Evolutionary conservation across 2,329 filamentous ascomycete species (phyloP), one percentile per base, ranked within the genome.

Genomic region (Ophiosphaerella narmari): DNA sequence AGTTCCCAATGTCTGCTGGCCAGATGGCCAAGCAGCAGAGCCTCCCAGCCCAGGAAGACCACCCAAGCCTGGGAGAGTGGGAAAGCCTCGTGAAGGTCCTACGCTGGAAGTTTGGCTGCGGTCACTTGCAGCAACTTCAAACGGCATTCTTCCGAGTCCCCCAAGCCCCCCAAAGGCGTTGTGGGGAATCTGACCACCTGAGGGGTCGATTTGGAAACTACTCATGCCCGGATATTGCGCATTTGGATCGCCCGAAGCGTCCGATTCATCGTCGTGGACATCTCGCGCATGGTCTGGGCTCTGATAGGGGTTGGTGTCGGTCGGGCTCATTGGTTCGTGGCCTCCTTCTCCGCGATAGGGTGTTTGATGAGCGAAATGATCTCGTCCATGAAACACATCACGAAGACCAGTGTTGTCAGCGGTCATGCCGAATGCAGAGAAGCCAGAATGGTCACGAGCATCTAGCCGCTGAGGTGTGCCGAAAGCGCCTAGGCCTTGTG

Each of bases 271-370:
- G 52, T 85, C 82, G 14, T 83, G 83, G 40, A 90, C 86, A 5
- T 78, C 78, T 38, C 86, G 86, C 23, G 91, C 88, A 33, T 87
- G 89, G 7, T 89, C 85, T 2, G 94, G 94, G 71, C 93, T 97
- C 57, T 92, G 90, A 70, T 94, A 99, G 1, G 94, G 94, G 68
- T 99, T 99, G 3, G 94, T 97, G 66, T 96, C 90, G 0, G 92
- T 94, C 9, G 94, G 94, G 70, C 93, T 97, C 67, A 90, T 84
- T 0, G 89, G 88, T 50, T 91, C 89, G 57, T 86, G 80, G n/a
- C 62, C 66, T 23, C 67, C 71, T 48, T 75, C 57, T 45, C 72
- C 71, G 43, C 75, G 74, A 35, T 78, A 75, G 9, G 82, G 81
- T 13, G 80, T 81, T 37, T 82, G 80, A 55, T 84, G 80, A 72